These are phyloP conservation scores for Spiraea crenata DNA, from an alignment of 331 rosid genomes.

Conservation along the genomic window DNA sequence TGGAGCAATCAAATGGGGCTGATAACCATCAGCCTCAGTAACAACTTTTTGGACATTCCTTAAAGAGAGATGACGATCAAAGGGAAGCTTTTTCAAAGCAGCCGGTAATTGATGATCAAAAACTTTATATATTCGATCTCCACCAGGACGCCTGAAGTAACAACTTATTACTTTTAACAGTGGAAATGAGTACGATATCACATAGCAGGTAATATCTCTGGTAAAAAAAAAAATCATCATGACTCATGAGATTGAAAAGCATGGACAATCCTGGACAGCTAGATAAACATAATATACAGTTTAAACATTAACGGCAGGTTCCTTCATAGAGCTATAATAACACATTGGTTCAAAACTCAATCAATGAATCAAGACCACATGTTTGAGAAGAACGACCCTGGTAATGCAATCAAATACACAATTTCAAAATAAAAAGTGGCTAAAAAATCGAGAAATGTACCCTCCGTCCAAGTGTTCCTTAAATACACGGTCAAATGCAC, in stretches of 20 bases:
- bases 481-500: slow-evolving; percentile 97
- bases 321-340: background rate
- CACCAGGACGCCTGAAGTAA: slow-evolving; percentile 86
- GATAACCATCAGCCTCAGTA: slow-evolving; percentile 97
- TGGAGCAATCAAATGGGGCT: slow-evolving; percentile 98
- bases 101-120: slow-evolving; percentile 97
- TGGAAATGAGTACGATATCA: background rate
- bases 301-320: background rate
- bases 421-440: background rate
- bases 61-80: slow-evolving; percentile 86
- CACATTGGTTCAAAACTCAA: background rate
- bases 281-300: background rate
- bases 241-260: background rate
- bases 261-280: background rate
- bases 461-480: slow-evolving; percentile 99
- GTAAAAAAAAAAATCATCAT: background rate
- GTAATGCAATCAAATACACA: background rate
- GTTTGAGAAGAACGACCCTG: background rate
- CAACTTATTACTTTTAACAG: background rate
- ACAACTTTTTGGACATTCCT: slow-evolving; percentile 94
- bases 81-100: slow-evolving; percentile 90
- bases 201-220: background rate
- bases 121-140: slow-evolving; percentile 94
- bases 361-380: slow-evolving; percentile 4
- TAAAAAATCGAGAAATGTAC: slow-evolving; percentile 40